Percentiles rank a stretch among this genome's conserved stretches.
Evolutionary conservation across 1,284 basidiomycete genomes (phyloP).

Genomic region (Trichosporon ovoides): DNA sequence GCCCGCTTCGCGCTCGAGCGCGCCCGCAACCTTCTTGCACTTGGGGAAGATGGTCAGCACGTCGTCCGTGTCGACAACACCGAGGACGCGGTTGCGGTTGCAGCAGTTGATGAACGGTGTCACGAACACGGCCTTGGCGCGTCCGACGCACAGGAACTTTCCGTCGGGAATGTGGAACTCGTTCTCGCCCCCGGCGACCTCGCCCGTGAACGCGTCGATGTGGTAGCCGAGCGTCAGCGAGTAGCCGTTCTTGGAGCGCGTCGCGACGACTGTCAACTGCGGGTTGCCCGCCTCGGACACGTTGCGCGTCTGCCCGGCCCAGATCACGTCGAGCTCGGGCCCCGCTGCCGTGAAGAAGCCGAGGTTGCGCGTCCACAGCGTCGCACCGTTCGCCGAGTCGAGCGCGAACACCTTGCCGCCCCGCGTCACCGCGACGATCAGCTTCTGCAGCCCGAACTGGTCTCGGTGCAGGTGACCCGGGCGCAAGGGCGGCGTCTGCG

Average conservation of each 20-base stretch:
- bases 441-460: slow-evolving; percentile 79
- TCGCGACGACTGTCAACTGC: slow-evolving; percentile 39
- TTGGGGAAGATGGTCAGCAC: slow-evolving; percentile 44
- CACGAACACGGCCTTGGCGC: slow-evolving; percentile 34
- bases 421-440: slow-evolving; percentile 67
- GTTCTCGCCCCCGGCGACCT: slow-evolving; percentile 42
- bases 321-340: slow-evolving; percentile 33
- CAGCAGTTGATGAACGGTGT: slow-evolving; percentile 43
- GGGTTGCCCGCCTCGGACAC: slow-evolving; percentile 35
- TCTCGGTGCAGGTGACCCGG: slow-evolving; percentile 57
- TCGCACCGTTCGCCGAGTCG: slow-evolving; percentile 68
- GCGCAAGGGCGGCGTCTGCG: slow-evolving; percentile 45
- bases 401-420: slow-evolving; percentile 76
- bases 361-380: slow-evolving; percentile 67
- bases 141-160: slow-evolving; percentile 35
- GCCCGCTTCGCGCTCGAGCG: slow-evolving; percentile 27
- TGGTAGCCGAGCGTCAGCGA: slow-evolving; percentile 64
- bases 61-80: slow-evolving; percentile 31
- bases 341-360: slow-evolving; percentile 33
- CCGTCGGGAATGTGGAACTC: slow-evolving; percentile 28
- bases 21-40: slow-evolving; percentile 42
- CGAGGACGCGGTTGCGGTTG: slow-evolving; percentile 37
- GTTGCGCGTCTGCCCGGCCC: slow-evolving; percentile 36
- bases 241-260: slow-evolving; percentile 8
- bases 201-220: slow-evolving; percentile 70